Evolutionary conservation across 176 grass and related monocot species (phyloP), one percentile per base, ranked within the genome.

Genomic region (Aegilops umbellulata): DNA sequence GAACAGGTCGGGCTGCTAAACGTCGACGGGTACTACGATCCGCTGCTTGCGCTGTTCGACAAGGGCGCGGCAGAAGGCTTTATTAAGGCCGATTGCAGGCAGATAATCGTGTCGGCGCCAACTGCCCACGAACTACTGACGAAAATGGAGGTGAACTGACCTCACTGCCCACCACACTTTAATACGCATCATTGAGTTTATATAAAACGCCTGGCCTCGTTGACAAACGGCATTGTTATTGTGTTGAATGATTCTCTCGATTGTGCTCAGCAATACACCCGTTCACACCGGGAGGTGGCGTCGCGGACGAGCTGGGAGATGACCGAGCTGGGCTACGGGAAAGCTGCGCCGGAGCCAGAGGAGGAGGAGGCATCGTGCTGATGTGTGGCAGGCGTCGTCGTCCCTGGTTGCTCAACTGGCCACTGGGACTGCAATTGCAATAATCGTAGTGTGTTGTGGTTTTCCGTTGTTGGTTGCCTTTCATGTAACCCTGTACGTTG

Each of bases 21-120:
- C 80, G 90, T 99, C 51, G 97, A 99, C 23, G 97, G 97, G n/a
- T 99, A 99, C 79, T 99, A 99, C n/a, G 88, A 99, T 83, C 91
- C 92, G 10, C 51, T 99, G 49, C 92, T 99, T 32, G 89, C 87
- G 25, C 84, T 99, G 62, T 96, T 99, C n/a, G 97, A 96, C 64
- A 95, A 93, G 72, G 97, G 97, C 2, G 90, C 91, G 4, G 2
- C 74, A 7, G 97, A 95, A 91, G 97, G 97, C 35, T 99, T 99
- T 83, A 99, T 99, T 84, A 99, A 99, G 71, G 76, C 89, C 10
- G 86, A 95, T 63, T 94, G 85, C 80, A 66, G 94, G 63, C 26
- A 99, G 12, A 99, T 99, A 86, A 84, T 99, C 79, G 85, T 96
- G 86, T 96, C 90, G 35, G 97, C 94, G 6, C 83, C 97, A 42